phyloP scores from a whole-genome alignment of 2,329 filamentous ascomycete species.

The Metarhizium humberi region DNA sequence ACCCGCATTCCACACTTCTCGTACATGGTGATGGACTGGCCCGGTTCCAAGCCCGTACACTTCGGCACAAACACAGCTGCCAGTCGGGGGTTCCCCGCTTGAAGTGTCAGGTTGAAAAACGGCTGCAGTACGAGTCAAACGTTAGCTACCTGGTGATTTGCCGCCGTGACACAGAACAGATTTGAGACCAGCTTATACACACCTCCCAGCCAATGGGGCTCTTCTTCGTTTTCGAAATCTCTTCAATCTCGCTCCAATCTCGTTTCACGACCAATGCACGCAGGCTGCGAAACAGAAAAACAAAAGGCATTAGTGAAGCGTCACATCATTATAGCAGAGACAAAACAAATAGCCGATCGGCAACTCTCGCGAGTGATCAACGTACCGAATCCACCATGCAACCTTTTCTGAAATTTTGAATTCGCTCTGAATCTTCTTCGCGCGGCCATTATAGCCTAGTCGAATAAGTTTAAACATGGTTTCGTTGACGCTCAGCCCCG shows the following conservation, averaged over 20 bases:
- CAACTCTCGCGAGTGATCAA: not conserved
- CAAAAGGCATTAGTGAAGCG: not conserved
- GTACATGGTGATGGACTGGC: slow-evolving; percentile 81
- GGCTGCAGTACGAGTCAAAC: slow-evolving; percentile 40
- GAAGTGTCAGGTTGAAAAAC: slow-evolving; percentile 82
- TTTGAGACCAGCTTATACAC: slow-evolving; percentile 23
- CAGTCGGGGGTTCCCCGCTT: slow-evolving; percentile 81
- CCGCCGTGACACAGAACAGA: not conserved
- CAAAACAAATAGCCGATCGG: not conserved
- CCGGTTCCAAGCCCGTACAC: slow-evolving; percentile 60
- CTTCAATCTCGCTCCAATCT: slow-evolving; percentile 89
- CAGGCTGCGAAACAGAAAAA: slow-evolving; percentile 39
- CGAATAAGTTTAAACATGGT: slow-evolving; percentile 84
- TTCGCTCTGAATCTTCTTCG: slow-evolving; percentile 79
- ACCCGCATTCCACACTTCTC: slow-evolving; percentile 86
- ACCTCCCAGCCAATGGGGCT: slow-evolving; percentile 96
- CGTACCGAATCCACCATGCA: slow-evolving; percentile 70
- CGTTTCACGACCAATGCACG: slow-evolving; percentile 82
- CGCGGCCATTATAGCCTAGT: slow-evolving; percentile 72
- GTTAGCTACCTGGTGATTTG: not conserved
- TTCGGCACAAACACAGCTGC: slow-evolving; percentile 82
- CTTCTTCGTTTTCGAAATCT: slow-evolving; percentile 68
- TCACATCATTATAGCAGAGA: not conserved
- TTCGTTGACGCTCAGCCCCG: slow-evolving; percentile 80
- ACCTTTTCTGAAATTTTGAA: slow-evolving; percentile 91